Evolutionary conservation across 2,329 filamentous ascomycete genomes (phyloP), one percentile per base, ranked within the genome.

Genomic region (Aspergillus floridensis): DNA sequence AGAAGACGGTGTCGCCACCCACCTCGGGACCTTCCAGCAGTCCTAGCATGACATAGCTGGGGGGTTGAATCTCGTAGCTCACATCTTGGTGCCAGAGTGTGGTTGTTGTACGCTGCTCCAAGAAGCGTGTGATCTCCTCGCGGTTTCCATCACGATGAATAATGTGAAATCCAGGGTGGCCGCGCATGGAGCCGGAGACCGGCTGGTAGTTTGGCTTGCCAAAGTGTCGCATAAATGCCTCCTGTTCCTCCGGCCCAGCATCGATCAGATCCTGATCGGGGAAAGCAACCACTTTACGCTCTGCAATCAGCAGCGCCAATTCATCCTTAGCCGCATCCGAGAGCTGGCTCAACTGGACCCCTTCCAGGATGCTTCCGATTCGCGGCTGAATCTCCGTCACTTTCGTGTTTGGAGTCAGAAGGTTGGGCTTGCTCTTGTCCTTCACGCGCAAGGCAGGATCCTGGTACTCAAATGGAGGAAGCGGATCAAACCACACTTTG

Each of bases 261-360:
- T 79, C 74, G 26, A 80, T 77, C 51, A 82, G 74, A 58, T 83
- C 80, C 59, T 83, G 79, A 35, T 81, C 74, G n/a, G 80, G 79
- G 70, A 83, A 82, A 35, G 80, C 79, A 12, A 81, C 74, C 16
- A 82, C 79, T 54, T 80, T 81, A 61, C 89, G 86, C 76, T 91
- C 83, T 11, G 90, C 87, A 11, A 92, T 88, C 63, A 89, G 86
- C 22, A 88, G 84, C 1, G 80, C 81, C 11, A 83, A 77, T 64
- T 83, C 81, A 58, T 83, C 80, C 56, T 81, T 81, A 49, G 79
- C 79, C 6, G 76, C 70, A 47, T 79, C 74, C 1, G 76, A 77
- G 7, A 83, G 75, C 44, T 78, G 70, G 67, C 74, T 80, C 56
- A 84, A 66, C 59, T 84, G 81, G 38, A 84, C 67, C 24, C 76